Percentiles rank a stretch among this genome's conserved stretches.
Conservation (phyloP, 805 yeast genomes). For the Cyberlindnera mycetangii region DNA sequence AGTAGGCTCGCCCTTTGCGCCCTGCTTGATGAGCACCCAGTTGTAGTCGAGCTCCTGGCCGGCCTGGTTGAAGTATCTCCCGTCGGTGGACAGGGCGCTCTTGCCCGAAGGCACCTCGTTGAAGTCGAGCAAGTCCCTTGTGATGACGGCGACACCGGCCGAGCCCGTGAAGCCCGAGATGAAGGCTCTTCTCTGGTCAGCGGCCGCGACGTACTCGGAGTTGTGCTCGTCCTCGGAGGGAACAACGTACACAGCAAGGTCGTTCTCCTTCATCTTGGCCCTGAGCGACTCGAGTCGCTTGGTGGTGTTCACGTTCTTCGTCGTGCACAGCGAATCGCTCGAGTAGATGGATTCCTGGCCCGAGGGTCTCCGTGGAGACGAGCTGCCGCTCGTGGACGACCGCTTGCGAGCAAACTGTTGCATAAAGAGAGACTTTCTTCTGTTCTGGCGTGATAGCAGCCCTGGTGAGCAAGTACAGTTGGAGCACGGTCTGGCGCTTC, state of each 20-base stretch:
- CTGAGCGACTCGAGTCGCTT: constrained; percentile 61
- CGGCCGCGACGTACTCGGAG: constrained; percentile 79
- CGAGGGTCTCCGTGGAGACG: constrained; percentile 28
- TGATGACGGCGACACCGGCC: constrained; percentile 88
- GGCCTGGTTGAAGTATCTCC: constrained; percentile 92
- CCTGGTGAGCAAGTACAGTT: constrained; percentile 89
- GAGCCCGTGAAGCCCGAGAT: constrained; percentile 90
- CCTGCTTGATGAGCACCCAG: constrained; percentile 83
- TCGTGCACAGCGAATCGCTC: constrained; percentile 36
- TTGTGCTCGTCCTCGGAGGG: constrained; percentile 94
- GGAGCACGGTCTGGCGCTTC: constrained; percentile 51
- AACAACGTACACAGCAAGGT: constrained; percentile 69
- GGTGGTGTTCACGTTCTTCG: constrained; percentile 51
- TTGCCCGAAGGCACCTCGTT: constrained; percentile 49
- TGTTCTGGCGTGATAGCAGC: constrained; percentile 60
- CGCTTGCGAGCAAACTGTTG: constrained; percentile 36
- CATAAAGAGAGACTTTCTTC: constrained; percentile 55
- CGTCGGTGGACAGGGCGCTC: constrained; percentile 89
- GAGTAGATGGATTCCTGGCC: constrained; percentile 35
- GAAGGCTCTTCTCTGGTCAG: constrained; percentile 80
- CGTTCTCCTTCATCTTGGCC: constrained; percentile 55
- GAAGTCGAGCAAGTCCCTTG: constrained; percentile 43
- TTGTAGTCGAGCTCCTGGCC: constrained; percentile 71
- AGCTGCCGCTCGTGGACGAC: constrained; percentile 20
- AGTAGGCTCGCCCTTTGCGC: constrained; percentile 60